Evolutionary conservation across 768 basidiomycete genomes (phyloP), one percentile per base, ranked within the genome.

Genomic region (Phlebiopsis flavidoalba): DNA sequence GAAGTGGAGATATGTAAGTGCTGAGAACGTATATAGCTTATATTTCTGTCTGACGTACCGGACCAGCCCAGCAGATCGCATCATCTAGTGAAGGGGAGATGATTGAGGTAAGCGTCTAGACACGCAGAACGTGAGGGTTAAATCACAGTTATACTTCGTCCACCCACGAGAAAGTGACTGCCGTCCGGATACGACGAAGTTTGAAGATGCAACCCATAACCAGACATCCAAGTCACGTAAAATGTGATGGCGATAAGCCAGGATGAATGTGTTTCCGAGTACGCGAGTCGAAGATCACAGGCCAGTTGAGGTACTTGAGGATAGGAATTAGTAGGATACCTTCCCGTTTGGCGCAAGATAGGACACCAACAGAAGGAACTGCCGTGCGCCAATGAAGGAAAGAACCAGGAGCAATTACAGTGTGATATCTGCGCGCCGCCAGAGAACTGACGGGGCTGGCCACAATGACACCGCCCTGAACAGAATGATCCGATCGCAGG

Each of bases 161-260:
- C 86, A 88, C 76, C n/a, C 83, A 88, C 6, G 79, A 74, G 69
- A 89, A 89, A 68, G n/a, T 84, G 76, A 61, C 80, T 80, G 72
- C n/a, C 83, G 76, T 65, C n/a, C 87, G 78, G 52, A 87, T 77
- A n/a, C n/a, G 19, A 85, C 64, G 68, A 77, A 87, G 65, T 89
- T n/a, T 91, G 75, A 93, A 93, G 33, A 90, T 73, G 67, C n/a
- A 91, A 91, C n/a, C 85, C 83, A n/a, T n/a, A 33, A 86, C 78
- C 57, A 83, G 74, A 65, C 86, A 82, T n/a, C 87, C 87, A 93
- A 5, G 86, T 85, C 3, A 91, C 80, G 68, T 86, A 94, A n/a
- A n/a, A 71, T 95, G 94, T 67, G 93, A 78, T 5, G 91, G 87
- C 0, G 85, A n/a, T 90, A 8, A 89, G n/a, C n/a, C 91, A 14